Evolutionary conservation across 495 filamentous ascomycete genomes (phyloP), one percentile per base, ranked within the genome.

Genomic region (Pseudevernia furfuracea): DNA sequence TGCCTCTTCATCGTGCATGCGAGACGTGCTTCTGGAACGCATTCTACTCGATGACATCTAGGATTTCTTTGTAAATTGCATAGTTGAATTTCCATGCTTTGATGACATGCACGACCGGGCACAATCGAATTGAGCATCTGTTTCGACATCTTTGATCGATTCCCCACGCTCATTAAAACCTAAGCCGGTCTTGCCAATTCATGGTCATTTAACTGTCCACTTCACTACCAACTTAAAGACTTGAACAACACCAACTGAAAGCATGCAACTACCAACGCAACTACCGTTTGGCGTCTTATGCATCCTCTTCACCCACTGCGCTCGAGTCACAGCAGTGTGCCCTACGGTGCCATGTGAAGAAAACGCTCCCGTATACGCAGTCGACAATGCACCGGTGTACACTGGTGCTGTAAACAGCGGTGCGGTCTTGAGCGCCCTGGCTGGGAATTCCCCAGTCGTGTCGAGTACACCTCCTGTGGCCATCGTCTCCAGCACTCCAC

Each of bases 321-420:
- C 52, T 30, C 52, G 52, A n/a, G 52, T 34, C 28, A 34, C 52
- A 55, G 52, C 52, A 55, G 52, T 55, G 30, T 55, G 52, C 52
- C 19, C 52, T 7, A 21, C 52, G 30, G 15, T 48, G 25, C 46
- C 52, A 32, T 55, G 52, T 30, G 17, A 10, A 7, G 52, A 55
- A 34, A 21, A 21, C 7, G 30, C 14, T 21, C 28, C 52, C 3
- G 30, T 55, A 2, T 55, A 55, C 30, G 52, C 23, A 19, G 25
- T 21, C 15, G 52, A 3, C 3, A 6, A 6, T n/a, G 1, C 25
- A 1, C 52, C 28, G 30, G n/a, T n/a, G n/a, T n/a, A n/a, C n/a
- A n/a, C 30, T 55, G 1, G 0, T 17, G 2, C n/a, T n/a, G n/a
- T n/a, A n/a, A n/a, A n/a, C n/a, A 34, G 17, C 10, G 30, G 15